Conservation (phyloP, 441 rosid species). For the Raphanus hybrid region DNA sequence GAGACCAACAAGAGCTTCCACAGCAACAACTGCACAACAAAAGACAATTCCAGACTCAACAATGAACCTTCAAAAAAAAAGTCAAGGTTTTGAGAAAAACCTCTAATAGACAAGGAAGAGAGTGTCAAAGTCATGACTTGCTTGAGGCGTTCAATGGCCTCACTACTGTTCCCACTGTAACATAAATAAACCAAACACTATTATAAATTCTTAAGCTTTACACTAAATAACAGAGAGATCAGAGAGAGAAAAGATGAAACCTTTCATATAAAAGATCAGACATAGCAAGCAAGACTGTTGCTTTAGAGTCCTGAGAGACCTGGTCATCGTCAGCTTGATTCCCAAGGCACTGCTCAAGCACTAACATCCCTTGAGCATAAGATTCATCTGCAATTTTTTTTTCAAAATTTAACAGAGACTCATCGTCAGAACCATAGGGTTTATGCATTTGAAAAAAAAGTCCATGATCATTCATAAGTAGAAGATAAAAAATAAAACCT, state of each 20-base stretch:
- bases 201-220: too few species aligned
- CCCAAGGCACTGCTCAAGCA: conserved; percentile 79
- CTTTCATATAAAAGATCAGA: conserved; percentile 72
- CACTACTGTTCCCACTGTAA: conserved; percentile 60
- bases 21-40: conserved; percentile 63
- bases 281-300: conserved; percentile 81
- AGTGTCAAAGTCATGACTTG: conserved; percentile 44
- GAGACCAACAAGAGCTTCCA: conserved; percentile 83
- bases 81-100: conserved; percentile 35
- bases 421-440: not conserved
- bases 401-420: not conserved
- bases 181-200: not conserved
- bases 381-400: conserved; percentile 59
- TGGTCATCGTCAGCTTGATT: conserved; percentile 58
- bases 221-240: too few species aligned
- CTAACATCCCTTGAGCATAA: conserved; percentile 75
- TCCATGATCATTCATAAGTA: not conserved
- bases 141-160: conserved; percentile 75
- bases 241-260: conserved; percentile 42
- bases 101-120: conserved; percentile 60
- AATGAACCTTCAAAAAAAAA: not conserved
- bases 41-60: conserved; percentile 16
- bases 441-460: not conserved
- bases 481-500: conserved; percentile 43
- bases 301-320: conserved; percentile 60